phyloP scores from a whole-genome alignment of 2,329 filamentous ascomycete genomes.

The Plenodomus biglobosus region DNA sequence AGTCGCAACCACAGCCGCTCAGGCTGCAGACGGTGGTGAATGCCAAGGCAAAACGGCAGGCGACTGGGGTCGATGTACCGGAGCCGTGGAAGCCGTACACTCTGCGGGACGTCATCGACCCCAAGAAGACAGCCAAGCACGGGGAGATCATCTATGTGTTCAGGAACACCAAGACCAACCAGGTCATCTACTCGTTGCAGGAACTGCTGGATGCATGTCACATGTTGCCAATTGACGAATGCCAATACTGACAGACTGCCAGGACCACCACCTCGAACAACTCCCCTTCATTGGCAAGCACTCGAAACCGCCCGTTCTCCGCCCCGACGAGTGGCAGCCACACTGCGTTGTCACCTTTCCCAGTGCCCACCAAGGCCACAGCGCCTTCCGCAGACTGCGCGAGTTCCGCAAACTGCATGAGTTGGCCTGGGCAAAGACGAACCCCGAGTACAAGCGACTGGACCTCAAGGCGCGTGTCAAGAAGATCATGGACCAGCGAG shows the following conservation, averaged over 20 bases:
- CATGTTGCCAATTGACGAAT: not conserved
- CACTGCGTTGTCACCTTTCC: slow-evolving; percentile 62
- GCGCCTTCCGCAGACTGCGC: slow-evolving; percentile 60
- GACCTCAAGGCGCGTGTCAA: slow-evolving; percentile 55
- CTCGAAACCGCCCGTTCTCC: slow-evolving; percentile 58
- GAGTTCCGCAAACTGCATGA: slow-evolving; percentile 64
- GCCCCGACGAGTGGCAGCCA: slow-evolving; percentile 65
- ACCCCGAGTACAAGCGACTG: slow-evolving; percentile 46
- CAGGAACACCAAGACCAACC: slow-evolving; percentile 62
- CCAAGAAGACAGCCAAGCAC: slow-evolving; percentile 38
- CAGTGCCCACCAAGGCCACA: slow-evolving; percentile 51
- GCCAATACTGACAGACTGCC: slow-evolving; percentile 1
- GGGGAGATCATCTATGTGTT: slow-evolving; percentile 66
- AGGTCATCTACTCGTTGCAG: slow-evolving; percentile 64
- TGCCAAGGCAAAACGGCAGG: slow-evolving; percentile 22
- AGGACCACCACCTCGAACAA: slow-evolving; percentile 59
- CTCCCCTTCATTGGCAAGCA: slow-evolving; percentile 66
- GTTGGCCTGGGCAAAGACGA: slow-evolving; percentile 51
- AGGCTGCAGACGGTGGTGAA: slow-evolving; percentile 29
- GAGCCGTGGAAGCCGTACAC: slow-evolving; percentile 33
- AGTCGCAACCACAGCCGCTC: slow-evolving; percentile 29
- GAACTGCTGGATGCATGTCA: slow-evolving; percentile 57
- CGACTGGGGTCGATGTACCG: slow-evolving; percentile 16
- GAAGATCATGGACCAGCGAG: slow-evolving; percentile 64
- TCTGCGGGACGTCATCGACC: slow-evolving; percentile 46